A percentile compares a stretch with the other conserved stretches of the same genome.
Evolutionary conservation across 306 rosid genomes (phyloP).

Genomic region (Vicia faba): DNA sequence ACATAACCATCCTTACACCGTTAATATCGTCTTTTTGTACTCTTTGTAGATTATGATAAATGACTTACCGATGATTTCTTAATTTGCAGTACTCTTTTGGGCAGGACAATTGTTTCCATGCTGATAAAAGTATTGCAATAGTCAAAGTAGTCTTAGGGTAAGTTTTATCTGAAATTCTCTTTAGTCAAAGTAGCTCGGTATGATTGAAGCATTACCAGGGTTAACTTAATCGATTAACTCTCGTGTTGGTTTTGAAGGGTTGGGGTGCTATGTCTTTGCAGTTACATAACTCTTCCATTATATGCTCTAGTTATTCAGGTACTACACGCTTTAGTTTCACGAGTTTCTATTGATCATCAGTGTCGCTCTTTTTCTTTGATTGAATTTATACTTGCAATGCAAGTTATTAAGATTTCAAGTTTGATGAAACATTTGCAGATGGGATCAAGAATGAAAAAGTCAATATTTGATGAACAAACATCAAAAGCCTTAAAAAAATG

Average conservation of each 20-base stretch:
- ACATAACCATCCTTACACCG: constrained; percentile 36
- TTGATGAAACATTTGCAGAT: constrained; percentile 57
- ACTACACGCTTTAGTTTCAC: constrained; percentile 15
- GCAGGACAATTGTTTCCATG: constrained; percentile 73
- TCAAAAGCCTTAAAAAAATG: constrained; percentile 86
- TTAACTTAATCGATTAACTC: constrained; percentile 28
- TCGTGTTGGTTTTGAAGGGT: constrained; percentile 49
- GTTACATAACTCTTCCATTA: constrained; percentile 92
- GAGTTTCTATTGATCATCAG: neutral
- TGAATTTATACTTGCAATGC: neutral
- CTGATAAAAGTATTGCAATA: constrained; percentile 60
- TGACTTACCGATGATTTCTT: constrained; percentile 18
- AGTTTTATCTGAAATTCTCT: constrained; percentile 33
- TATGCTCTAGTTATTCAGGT: constrained; percentile 98
- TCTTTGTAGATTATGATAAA: neutral
- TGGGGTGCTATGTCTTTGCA: constrained; percentile 66
- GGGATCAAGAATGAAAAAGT: constrained; percentile 86
- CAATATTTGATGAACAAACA: constrained; percentile 93
- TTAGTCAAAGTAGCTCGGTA: too few relatives aligned
- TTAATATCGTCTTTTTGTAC: constrained; percentile 2
- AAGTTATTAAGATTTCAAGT: constrained; percentile 3
- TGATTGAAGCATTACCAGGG: neutral
- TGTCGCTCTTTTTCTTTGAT: neutral
- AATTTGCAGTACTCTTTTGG: constrained; percentile 84
- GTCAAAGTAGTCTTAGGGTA: constrained; percentile 79